Evolutionary conservation across 345 rosid species (phyloP).

Genomic region (Gossypium sturtianum): DNA sequence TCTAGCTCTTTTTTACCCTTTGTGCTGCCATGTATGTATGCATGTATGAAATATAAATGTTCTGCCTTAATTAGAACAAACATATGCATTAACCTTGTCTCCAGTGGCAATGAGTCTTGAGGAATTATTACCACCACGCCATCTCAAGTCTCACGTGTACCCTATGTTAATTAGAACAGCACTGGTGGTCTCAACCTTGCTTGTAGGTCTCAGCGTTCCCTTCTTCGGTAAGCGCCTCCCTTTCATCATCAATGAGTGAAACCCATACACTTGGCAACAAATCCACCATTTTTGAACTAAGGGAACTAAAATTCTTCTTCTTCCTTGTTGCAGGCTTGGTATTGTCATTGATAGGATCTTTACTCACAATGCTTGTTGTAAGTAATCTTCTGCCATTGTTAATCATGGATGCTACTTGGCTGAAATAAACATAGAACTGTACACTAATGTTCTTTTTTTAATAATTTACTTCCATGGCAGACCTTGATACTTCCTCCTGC

Average conservation of each 20-base stretch:
- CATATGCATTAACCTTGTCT: slow-evolving; percentile 77
- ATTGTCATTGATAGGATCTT: slow-evolving; percentile 81
- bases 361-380: slow-evolving; percentile 92
- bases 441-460: not conserved
- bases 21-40: not conserved
- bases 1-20: too few relatives aligned
- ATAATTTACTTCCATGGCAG: slow-evolving; percentile 32
- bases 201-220: slow-evolving; percentile 72
- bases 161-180: slow-evolving; percentile 62
- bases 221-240: slow-evolving; percentile 55
- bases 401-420: not conserved
- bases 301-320: not conserved
- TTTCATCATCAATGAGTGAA: not conserved
- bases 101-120: slow-evolving; percentile 94
- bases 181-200: slow-evolving; percentile 63
- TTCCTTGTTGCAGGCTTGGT: slow-evolving; percentile 51
- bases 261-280: not conserved
- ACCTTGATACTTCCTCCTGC: slow-evolving; percentile 83
- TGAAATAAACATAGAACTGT: not conserved
- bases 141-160: slow-evolving; percentile 47
- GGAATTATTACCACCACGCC: slow-evolving; percentile 66
- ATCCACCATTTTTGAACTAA: too few relatives aligned
- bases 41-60: not conserved
- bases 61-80: slow-evolving; percentile 36
- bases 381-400: slow-evolving; percentile 20